These are phyloP conservation scores for Phytopythium sindhum DNA, from an alignment of 352 stramenopile genomes.

Conservation along the genomic window DNA sequence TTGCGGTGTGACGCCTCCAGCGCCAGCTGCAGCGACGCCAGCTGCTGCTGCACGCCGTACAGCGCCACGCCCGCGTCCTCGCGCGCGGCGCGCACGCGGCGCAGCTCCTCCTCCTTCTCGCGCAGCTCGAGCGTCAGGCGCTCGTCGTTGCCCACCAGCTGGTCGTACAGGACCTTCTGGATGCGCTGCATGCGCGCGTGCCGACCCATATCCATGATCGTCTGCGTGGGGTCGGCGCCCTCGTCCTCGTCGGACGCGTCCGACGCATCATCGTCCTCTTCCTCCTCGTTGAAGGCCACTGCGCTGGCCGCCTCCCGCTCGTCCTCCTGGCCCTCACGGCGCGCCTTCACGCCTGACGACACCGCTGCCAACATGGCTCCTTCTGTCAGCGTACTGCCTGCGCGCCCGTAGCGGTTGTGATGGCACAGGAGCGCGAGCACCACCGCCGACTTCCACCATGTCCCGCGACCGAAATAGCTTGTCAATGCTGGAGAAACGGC, in stretches of 20 bases:
- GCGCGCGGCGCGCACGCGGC: slow-evolving; percentile 59
- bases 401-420: no score
- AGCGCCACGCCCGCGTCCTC: slow-evolving; percentile 91
- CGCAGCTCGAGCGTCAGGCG: slow-evolving; percentile 67
- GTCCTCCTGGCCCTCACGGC: background rate
- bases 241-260: slow-evolving; percentile 51
- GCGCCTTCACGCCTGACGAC: background rate
- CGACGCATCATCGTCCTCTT: slow-evolving; percentile 33
- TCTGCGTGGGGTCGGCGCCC: slow-evolving; percentile 62
- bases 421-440: no score
- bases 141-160: slow-evolving; percentile 73
- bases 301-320: background rate
- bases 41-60: slow-evolving; percentile 94
- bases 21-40: slow-evolving; percentile 89
- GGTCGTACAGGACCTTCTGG: slow-evolving; percentile 81
- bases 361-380: background rate
- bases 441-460: no score
- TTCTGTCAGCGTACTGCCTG: no score
- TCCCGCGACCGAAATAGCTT: no score
- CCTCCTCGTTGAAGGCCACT: slow-evolving; percentile 12
- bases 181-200: slow-evolving; percentile 82
- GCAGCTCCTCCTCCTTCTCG: slow-evolving; percentile 75
- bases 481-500: no score
- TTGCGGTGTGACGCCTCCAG: slow-evolving; percentile 84
- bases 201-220: slow-evolving; percentile 78